Percentiles rank a stretch among this genome's conserved stretches.
Conservation (phyloP, 257 asterid genomes). For the Ligustrum vulgare region DNA sequence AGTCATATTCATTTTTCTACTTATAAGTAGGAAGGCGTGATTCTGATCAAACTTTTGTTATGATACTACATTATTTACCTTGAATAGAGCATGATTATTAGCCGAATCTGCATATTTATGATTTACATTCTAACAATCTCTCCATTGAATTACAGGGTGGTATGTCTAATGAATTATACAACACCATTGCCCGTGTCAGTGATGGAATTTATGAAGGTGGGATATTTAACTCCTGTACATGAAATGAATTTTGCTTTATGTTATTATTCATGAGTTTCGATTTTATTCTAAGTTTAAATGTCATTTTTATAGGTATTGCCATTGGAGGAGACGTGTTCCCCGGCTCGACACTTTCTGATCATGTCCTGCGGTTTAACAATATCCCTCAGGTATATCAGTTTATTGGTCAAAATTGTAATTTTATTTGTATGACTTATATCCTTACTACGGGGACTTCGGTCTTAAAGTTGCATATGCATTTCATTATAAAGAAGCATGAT, state of each 20-base stretch:
- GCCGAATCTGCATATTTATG: constrained; percentile 7
- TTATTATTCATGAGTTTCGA: constrained; percentile 8
- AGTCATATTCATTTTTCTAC: not conserved
- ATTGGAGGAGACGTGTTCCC: constrained; percentile 99
- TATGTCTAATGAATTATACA: constrained; percentile 95
- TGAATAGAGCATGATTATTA: constrained; percentile 10
- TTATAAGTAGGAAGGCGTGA: not conserved
- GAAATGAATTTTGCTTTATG: constrained; percentile 8
- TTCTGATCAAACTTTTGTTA: not conserved
- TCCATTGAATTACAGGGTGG: constrained; percentile 75
- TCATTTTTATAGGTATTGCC: constrained; percentile 73
- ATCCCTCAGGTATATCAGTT: constrained; percentile 77
- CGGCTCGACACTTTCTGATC: constrained; percentile 98
- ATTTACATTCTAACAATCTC: constrained; percentile 22
- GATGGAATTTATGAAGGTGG: constrained; percentile 98
- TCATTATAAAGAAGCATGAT: not conserved
- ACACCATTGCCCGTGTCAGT: constrained; percentile 92
- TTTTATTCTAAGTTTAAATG: constrained; percentile 1
- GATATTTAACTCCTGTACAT: constrained; percentile 17
- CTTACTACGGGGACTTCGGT: not conserved
- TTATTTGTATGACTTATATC: too few species aligned
- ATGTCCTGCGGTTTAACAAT: constrained; percentile 94
- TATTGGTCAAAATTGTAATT: not conserved
- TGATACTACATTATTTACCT: not conserved
- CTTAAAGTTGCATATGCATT: not conserved